Percentiles rank a stretch among this genome's conserved stretches.
Evolutionary conservation across 2,329 filamentous ascomycete species (phyloP).

Genomic region (Epichloe glyceriae): DNA sequence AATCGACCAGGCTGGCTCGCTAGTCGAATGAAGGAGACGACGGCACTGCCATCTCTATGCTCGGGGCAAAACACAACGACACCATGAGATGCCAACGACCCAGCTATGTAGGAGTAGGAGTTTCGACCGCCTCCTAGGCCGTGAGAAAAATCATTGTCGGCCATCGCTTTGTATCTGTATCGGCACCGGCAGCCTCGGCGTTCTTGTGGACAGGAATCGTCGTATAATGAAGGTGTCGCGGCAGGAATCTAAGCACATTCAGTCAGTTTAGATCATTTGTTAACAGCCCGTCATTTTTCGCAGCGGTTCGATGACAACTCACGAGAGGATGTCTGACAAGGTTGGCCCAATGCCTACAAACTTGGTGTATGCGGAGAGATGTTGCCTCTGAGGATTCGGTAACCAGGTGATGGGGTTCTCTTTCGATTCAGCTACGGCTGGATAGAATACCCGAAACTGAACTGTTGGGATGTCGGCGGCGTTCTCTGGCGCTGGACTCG

Average conservation of each 20-base stretch:
- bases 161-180: constrained; percentile 44
- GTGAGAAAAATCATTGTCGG: constrained; percentile 74
- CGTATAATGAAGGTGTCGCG: constrained; percentile 60
- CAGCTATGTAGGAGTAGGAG: constrained; percentile 71
- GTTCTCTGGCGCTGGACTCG: constrained; percentile 38
- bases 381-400: constrained; percentile 60
- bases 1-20: constrained; percentile 32
- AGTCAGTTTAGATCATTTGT: not conserved
- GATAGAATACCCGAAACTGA: constrained; percentile 74
- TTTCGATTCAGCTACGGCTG: constrained; percentile 39
- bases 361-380: constrained; percentile 61
- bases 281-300: not conserved
- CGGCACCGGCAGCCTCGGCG: constrained; percentile 48
- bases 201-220: constrained; percentile 62
- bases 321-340: constrained; percentile 48
- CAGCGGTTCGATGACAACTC: constrained; percentile 16
- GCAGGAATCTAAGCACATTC: constrained; percentile 39
- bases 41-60: constrained; percentile 69
- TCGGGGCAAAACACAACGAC: constrained; percentile 71
- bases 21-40: constrained; percentile 58
- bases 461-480: constrained; percentile 54
- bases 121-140: constrained; percentile 72
- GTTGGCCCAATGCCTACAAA: constrained; percentile 56
- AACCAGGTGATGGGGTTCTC: constrained; percentile 61
- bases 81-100: constrained; percentile 68